Base-by-base conservation (phyloP, 129 eudicot genomes). In the Pseudognaphalium luteoalbum region DNA sequence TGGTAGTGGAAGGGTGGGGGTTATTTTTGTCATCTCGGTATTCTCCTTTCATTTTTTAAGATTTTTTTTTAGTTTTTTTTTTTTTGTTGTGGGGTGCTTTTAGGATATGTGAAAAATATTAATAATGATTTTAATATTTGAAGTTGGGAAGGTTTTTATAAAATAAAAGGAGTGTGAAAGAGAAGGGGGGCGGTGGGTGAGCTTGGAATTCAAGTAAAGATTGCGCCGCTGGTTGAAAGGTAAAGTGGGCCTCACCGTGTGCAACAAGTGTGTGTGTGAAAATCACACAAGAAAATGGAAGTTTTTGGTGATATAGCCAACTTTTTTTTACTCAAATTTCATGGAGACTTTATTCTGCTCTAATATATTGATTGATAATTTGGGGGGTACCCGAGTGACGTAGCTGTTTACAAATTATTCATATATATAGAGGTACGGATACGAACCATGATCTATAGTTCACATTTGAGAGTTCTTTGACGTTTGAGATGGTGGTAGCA, bases 201-300 rank as follows among this genome's bases (percentile, higher is more conserved):
- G 85, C 88, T 87, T 84, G 82, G 85, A 79, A 87, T 75, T 84
- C 71, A 87, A 87, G 91, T 81, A 87, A 87, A 81, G 85, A 81
- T 61, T 74, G 82, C 86, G 86, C 86, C 88, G 86, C 86, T 81
- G 77, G 83, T 76, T 71, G 83, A 57, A 72, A 75, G 82, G 66
- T 61, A 78, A 66, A 64, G 74, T 29, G 83, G 85, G 42, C 74
- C 84, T n/a, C 78, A 75, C 81, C 16, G 0, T 50, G 71, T 60
- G 61, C 29, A 47, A 57, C 60, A 57, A 66, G 57, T 65, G 64
- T 65, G 8, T 67, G 67, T 66, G 81, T 68, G 75, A 68, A 69
- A 69, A n/a, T n/a, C 10, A 11, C 30, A 76, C 21, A 62, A 57
- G 52, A 25, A 56, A 68, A 58, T 19, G 10, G 22, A 63, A 17